These are phyloP conservation scores for Fusarium scirpi DNA, from an alignment of 2,329 filamentous ascomycete genomes.

Conservation along the genomic window DNA sequence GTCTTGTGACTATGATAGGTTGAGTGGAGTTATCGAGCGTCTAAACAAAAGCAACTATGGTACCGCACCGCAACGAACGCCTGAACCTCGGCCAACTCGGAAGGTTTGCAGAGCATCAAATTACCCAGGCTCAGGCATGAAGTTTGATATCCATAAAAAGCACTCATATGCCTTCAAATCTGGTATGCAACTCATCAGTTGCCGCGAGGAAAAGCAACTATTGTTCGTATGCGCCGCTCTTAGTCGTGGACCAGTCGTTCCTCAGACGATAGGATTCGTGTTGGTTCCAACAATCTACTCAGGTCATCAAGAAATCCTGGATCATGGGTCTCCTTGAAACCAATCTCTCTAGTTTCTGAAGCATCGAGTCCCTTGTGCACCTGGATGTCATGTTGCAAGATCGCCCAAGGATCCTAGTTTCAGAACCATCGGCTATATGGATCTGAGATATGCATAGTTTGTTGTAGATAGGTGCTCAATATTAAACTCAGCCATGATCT, in stretches of 20 bases:
- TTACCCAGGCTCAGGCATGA: not conserved
- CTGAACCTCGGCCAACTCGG: not conserved
- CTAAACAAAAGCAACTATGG: conserved; percentile 28
- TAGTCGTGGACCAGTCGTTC: not conserved
- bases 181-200: conserved; percentile 25
- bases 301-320: not conserved
- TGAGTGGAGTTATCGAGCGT: conserved; percentile 6
- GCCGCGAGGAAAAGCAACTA: conserved; percentile 17
- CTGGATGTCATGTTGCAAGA: not conserved
- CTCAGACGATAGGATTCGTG: not conserved
- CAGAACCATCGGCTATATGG: not conserved
- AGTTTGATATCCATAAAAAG: conserved; percentile 23
- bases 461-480: not conserved
- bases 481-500: conserved; percentile 11
- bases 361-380: not conserved
- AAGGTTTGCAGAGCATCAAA: not conserved
- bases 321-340: not conserved
- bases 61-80: not conserved
- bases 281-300: not conserved
- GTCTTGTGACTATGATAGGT: conserved; percentile 18
- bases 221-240: not conserved
- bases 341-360: not conserved
- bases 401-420: not conserved
- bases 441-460: conserved; percentile 23
- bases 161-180: conserved; percentile 14